Conservation (phyloP, 1,284 basidiomycete species). For the Cronartium quercuum region DNA sequence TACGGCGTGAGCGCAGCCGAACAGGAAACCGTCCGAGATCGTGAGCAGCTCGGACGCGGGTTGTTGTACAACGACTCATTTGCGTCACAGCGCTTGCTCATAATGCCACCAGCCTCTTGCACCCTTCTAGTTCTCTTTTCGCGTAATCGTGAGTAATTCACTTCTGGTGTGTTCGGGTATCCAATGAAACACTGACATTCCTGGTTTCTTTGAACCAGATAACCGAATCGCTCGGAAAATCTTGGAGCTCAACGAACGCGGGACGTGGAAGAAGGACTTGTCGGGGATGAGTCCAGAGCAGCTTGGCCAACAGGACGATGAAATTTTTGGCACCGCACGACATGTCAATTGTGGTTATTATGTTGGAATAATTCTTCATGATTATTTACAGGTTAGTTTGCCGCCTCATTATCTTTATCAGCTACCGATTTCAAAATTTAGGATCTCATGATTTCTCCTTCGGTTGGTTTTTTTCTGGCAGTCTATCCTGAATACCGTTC, state of each 20-base stretch:
- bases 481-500: slow-evolving; percentile 28
- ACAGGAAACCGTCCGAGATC: slow-evolving; percentile 21
- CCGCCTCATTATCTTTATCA: neutral
- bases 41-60: slow-evolving; percentile 18
- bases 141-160: slow-evolving; percentile 21
- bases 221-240: slow-evolving; percentile 33
- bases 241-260: slow-evolving; percentile 25
- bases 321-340: slow-evolving; percentile 67
- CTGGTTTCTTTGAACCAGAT: neutral
- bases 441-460: neutral
- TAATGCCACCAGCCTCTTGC: slow-evolving; percentile 35
- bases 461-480: neutral
- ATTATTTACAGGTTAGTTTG: slow-evolving; percentile 31
- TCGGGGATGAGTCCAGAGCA: slow-evolving; percentile 51
- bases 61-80: slow-evolving; percentile 33
- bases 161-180: neutral
- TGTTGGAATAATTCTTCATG: slow-evolving; percentile 44
- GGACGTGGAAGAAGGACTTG: slow-evolving; percentile 9
- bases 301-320: slow-evolving; percentile 54
- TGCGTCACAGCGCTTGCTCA: slow-evolving; percentile 27
- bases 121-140: slow-evolving; percentile 31
- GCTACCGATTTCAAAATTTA: neutral
- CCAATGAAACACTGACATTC: neutral
- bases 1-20: slow-evolving; percentile 16
- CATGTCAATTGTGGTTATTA: slow-evolving; percentile 69